Conservation (phyloP, 495 filamentous ascomycete genomes). For the Penicillium psychrofluorescens region DNA sequence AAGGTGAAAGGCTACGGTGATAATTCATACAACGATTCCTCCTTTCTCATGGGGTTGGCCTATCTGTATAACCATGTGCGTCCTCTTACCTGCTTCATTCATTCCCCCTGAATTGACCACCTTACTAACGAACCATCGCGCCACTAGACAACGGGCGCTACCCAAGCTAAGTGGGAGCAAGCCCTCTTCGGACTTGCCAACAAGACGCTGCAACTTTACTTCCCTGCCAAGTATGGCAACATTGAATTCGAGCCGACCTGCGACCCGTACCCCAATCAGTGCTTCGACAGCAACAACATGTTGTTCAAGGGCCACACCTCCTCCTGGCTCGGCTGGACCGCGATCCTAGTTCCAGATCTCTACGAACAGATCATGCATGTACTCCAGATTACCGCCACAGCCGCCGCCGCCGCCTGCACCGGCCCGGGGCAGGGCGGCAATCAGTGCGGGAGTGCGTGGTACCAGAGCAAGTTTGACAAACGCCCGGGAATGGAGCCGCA, state of each 20-base stretch:
- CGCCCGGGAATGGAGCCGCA: conserved; percentile 42
- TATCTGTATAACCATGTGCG: no score
- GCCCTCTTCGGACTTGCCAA: conserved; percentile 51
- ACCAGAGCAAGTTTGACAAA: conserved; percentile 52
- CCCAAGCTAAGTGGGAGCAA: conserved; percentile 44
- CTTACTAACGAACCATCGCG: no score
- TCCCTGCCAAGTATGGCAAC: conserved; percentile 38
- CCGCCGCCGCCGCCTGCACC: conserved; percentile 59
- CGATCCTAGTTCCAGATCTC: conserved; percentile 57
- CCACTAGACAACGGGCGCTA: conserved; percentile 26
- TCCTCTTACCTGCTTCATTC: no score
- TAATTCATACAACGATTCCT: no score
- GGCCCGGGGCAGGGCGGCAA: conserved; percentile 43
- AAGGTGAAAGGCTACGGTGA: conserved; percentile 15
- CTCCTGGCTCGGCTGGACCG: conserved; percentile 53
- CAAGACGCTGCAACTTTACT: conserved; percentile 47
- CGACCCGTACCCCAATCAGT: conserved; percentile 39
- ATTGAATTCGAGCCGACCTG: conserved; percentile 68
- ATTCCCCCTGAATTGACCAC: no score
- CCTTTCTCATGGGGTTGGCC: no score
- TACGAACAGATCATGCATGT: conserved; percentile 51
- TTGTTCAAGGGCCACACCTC: conserved; percentile 65
- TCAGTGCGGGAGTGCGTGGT: conserved; percentile 68
- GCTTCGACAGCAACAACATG: conserved; percentile 57
- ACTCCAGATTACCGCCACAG: conserved; percentile 54